phyloP scores from a whole-genome alignment of 2,329 filamentous ascomycete species.

The Myriosclerotinia curreyana region DNA sequence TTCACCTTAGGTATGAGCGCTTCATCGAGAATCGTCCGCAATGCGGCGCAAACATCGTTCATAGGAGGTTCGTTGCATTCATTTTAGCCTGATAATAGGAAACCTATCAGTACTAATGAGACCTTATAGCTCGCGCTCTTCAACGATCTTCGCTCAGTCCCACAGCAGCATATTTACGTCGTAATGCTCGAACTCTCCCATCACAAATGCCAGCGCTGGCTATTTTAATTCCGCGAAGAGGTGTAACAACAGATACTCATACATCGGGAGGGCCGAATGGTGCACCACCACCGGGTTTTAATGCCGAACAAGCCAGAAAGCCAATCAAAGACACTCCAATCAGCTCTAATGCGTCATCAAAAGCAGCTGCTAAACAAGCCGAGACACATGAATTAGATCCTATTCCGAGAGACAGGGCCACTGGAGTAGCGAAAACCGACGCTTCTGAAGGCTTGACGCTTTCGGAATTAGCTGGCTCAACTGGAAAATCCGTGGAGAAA shows the following conservation, averaged over 20 bases:
- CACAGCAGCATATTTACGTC: constrained; percentile 37
- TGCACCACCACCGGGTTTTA: constrained; percentile 68
- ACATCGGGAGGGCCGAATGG: constrained; percentile 45
- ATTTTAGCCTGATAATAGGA: not conserved
- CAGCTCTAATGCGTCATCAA: constrained; percentile 35
- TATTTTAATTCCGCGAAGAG: constrained; percentile 55
- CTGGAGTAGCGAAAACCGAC: constrained; percentile 38
- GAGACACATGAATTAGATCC: constrained; percentile 34
- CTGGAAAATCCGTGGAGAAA: constrained; percentile 59
- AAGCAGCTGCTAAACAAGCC: constrained; percentile 31
- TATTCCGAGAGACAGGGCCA: constrained; percentile 31
- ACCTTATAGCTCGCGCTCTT: constrained; percentile 35
- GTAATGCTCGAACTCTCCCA: constrained; percentile 38
- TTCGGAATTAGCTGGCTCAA: constrained; percentile 61
- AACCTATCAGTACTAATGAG: not conserved
- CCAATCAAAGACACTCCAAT: constrained; percentile 47
- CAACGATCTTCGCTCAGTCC: constrained; percentile 33
- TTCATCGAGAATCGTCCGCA: constrained; percentile 40
- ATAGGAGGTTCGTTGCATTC: constrained; percentile 35
- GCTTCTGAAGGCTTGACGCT: constrained; percentile 42
- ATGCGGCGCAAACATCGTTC: constrained; percentile 38
- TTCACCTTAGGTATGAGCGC: constrained; percentile 36
- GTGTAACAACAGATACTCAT: constrained; percentile 59
- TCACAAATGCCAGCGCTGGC: constrained; percentile 49
- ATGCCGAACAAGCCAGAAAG: constrained; percentile 65